Evolutionary conservation across 768 basidiomycete species (phyloP).

Genomic region (Boletus reticulatus): DNA sequence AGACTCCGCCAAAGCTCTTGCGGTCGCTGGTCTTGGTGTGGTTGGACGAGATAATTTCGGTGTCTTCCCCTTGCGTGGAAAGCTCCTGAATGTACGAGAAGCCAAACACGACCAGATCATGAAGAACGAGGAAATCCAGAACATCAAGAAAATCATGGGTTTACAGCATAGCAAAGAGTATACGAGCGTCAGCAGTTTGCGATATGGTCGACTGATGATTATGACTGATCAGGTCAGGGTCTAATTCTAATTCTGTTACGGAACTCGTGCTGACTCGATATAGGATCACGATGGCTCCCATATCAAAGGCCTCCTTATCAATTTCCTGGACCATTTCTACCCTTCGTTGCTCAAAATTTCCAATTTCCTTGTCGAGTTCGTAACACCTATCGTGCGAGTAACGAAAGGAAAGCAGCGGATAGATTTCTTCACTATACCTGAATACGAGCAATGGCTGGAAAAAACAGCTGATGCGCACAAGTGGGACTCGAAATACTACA

Average conservation of each 20-base stretch:
- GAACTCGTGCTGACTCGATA: not conserved
- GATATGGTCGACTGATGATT: constrained; percentile 96
- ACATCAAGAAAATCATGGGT: constrained; percentile 98
- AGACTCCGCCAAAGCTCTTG: constrained; percentile 97
- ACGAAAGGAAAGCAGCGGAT: constrained; percentile 74
- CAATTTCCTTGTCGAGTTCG: constrained; percentile 94
- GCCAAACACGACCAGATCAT: constrained; percentile 94
- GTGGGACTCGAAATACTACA: constrained; percentile 97
- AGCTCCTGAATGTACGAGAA: constrained; percentile 95
- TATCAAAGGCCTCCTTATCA: constrained; percentile 99
- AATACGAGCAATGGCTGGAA: constrained; percentile 92
- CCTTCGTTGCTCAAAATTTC: constrained; percentile 90
- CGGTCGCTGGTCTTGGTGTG: constrained; percentile 90
- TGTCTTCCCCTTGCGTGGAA: constrained; percentile 96
- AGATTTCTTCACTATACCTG: constrained; percentile 96
- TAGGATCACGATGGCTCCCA: constrained; percentile 99
- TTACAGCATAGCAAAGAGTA: constrained; percentile 94
- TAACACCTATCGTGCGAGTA: constrained; percentile 96
- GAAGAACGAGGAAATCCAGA: constrained; percentile 97
- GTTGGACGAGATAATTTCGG: constrained; percentile 97
- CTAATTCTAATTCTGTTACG: not conserved
- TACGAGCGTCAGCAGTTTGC: constrained; percentile 56
- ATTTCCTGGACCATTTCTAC: constrained; percentile 96
- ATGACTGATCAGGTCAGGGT: constrained; percentile 96
- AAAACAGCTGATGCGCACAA: constrained; percentile 70